These are phyloP conservation scores for Prunus yedoensis DNA, from an alignment of 331 rosid genomes.

Conservation along the genomic window DNA sequence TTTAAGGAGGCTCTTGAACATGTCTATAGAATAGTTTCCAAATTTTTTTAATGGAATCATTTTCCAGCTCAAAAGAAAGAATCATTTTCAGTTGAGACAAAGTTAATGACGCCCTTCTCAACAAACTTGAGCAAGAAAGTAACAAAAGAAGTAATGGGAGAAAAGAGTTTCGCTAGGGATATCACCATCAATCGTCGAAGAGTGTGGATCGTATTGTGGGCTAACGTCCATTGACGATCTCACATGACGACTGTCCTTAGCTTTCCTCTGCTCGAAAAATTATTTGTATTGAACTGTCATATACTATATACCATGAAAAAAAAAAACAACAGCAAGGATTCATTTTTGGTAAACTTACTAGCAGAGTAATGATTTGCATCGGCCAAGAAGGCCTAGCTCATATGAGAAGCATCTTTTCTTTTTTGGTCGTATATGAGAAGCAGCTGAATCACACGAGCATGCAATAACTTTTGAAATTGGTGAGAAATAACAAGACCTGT, in stretches of 20 bases:
- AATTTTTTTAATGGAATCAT: not conserved
- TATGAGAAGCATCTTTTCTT: no score
- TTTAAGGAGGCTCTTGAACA: no score
- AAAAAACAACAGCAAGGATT: not conserved
- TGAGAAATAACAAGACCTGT: not conserved
- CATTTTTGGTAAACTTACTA: not conserved
- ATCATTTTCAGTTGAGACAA: not conserved
- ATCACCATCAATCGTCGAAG: not conserved
- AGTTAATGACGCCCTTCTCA: not conserved
- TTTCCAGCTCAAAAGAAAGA: not conserved
- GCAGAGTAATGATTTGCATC: not conserved
- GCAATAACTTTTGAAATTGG: not conserved
- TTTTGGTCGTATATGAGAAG: no score
- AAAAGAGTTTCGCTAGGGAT: no score
- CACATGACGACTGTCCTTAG: no score
- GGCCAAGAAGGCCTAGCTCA: not conserved
- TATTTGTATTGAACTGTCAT: no score
- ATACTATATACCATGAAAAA: no score
- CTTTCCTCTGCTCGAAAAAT: no score
- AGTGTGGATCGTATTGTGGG: no score
- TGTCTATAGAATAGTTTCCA: no score
- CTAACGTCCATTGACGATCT: no score
- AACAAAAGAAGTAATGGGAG: no score
- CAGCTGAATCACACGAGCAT: not conserved
- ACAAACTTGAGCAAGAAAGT: not conserved